These are phyloP conservation scores for Talaromyces rugulosus DNA, from an alignment of 2,329 filamentous ascomycete species.

Conservation along the genomic window DNA sequence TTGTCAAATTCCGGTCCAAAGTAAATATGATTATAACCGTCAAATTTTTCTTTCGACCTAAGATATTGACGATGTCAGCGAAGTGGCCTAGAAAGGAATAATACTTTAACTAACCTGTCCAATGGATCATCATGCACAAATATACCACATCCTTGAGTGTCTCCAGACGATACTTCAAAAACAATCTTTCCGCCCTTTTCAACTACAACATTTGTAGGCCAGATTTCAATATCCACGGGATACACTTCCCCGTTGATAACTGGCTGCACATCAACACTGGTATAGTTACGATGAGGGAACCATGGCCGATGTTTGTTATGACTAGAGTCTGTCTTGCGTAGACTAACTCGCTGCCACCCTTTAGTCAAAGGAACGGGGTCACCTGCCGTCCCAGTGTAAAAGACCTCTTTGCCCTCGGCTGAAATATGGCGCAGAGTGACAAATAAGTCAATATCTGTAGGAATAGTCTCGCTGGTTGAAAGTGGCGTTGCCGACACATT, in stretches of 20 bases:
- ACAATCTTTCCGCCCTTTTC: conserved; percentile 12
- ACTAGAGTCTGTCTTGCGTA: conserved; percentile 28
- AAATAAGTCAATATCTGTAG: conserved; percentile 52
- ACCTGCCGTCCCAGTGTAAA: conserved; percentile 54
- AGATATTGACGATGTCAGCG: neutral
- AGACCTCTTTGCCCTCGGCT: conserved; percentile 49
- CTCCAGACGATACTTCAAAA: conserved; percentile 8
- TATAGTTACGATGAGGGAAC: conserved; percentile 46
- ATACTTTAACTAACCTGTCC: conserved; percentile 24
- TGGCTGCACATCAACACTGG: conserved; percentile 39
- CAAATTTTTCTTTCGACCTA: conserved; percentile 42
- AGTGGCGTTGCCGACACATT: conserved; percentile 65
- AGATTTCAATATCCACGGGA: conserved; percentile 39
- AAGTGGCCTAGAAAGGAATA: neutral
- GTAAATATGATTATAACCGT: conserved; percentile 47
- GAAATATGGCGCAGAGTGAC: conserved; percentile 52
- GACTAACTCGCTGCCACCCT: conserved; percentile 52
- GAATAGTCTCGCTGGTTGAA: conserved; percentile 53
- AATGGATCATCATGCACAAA: conserved; percentile 42
- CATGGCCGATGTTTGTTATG: conserved; percentile 33
- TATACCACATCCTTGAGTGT: conserved; percentile 42
- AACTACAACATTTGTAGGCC: conserved; percentile 26
- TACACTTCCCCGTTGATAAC: conserved; percentile 46
- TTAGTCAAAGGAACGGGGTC: conserved; percentile 53
- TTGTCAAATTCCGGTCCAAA: conserved; percentile 44